These are phyloP conservation scores for Onygena corvina DNA, from an alignment of 2,329 filamentous ascomycete species.

Conservation along the genomic window DNA sequence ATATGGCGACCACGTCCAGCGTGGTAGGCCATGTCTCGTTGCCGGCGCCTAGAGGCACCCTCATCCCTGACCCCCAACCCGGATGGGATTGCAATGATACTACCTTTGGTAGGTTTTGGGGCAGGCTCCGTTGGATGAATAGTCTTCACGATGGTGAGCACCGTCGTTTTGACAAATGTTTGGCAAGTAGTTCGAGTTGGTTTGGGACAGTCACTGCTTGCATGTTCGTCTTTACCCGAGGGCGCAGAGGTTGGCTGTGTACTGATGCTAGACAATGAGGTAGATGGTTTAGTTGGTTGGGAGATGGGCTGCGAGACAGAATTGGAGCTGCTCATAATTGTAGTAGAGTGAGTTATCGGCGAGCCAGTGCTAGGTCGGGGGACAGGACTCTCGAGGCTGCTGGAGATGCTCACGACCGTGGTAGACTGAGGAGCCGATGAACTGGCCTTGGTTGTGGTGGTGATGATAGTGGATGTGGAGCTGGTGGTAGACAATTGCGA, in stretches of 20 bases:
- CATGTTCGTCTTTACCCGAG: not conserved
- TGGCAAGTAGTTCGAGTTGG: constrained; percentile 5
- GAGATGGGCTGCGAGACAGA: not conserved
- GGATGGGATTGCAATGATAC: constrained; percentile 10
- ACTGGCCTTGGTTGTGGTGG: not conserved
- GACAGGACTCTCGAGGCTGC: not conserved
- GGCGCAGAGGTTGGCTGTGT: not conserved
- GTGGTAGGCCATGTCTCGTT: constrained; percentile 1
- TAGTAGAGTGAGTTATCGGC: not conserved
- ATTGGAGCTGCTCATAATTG: not conserved
- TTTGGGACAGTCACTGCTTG: not conserved
- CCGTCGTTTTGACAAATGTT: not conserved
- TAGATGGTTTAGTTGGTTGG: not conserved
- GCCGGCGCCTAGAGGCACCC: constrained; percentile 6
- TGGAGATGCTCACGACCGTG: too few relatives aligned
- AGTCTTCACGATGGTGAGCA: not conserved
- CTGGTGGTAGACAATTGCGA: not conserved
- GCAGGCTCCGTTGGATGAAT: not conserved
- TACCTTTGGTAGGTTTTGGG: constrained; percentile 2
- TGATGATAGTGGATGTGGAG: not conserved
- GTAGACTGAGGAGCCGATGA: not conserved
- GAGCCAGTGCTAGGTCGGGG: too few relatives aligned
- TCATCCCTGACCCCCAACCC: not conserved
- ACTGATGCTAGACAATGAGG: not conserved
- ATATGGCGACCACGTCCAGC: not conserved